Conservation (phyloP, 1,139 yeast species). For the Pichia kudriavzevii region DNA sequence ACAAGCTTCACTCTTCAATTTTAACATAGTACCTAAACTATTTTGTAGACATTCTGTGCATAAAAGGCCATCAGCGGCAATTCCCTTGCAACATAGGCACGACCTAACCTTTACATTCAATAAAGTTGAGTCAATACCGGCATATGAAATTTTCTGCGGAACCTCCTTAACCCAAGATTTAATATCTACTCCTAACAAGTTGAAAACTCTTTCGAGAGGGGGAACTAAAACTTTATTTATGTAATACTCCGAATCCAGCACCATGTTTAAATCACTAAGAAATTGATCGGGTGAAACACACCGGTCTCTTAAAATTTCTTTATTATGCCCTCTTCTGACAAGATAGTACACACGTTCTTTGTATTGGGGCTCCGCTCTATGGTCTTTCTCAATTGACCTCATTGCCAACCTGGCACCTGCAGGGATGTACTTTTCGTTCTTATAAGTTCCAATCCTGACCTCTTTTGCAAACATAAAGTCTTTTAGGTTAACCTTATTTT, state of each 20-base stretch:
- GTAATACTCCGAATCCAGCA: slow-evolving; percentile 76
- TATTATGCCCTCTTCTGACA: slow-evolving; percentile 61
- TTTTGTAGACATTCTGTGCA: slow-evolving; percentile 33
- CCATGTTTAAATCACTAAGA: slow-evolving; percentile 35
- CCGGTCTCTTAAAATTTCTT: slow-evolving; percentile 65
- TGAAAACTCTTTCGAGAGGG: slow-evolving; percentile 79
- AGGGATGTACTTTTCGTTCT: slow-evolving; percentile 63
- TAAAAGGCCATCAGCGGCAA: slow-evolving; percentile 13
- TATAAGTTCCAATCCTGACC: slow-evolving; percentile 78
- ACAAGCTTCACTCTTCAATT: slow-evolving; percentile 26
- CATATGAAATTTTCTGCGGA: slow-evolving; percentile 36
- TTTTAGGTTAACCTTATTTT: slow-evolving; percentile 55
- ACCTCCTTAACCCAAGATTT: slow-evolving; percentile 71
- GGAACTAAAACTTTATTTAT: slow-evolving; percentile 79
- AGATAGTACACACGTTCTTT: slow-evolving; percentile 83
- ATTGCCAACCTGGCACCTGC: slow-evolving; percentile 85
- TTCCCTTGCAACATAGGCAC: slow-evolving; percentile 8
- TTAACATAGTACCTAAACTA: slow-evolving; percentile 28
- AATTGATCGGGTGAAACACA: slow-evolving; percentile 74
- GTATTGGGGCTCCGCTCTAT: slow-evolving; percentile 76
- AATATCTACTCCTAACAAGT: slow-evolving; percentile 74
- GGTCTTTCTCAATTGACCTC: slow-evolving; percentile 54
- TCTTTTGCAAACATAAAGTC: slow-evolving; percentile 93
- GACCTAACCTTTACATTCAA: slow-evolving; percentile 5
- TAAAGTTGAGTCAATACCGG: slow-evolving; percentile 7